phyloP scores from a whole-genome alignment of 805 yeast genomes.

The Suhomyces kilbournensis region DNA sequence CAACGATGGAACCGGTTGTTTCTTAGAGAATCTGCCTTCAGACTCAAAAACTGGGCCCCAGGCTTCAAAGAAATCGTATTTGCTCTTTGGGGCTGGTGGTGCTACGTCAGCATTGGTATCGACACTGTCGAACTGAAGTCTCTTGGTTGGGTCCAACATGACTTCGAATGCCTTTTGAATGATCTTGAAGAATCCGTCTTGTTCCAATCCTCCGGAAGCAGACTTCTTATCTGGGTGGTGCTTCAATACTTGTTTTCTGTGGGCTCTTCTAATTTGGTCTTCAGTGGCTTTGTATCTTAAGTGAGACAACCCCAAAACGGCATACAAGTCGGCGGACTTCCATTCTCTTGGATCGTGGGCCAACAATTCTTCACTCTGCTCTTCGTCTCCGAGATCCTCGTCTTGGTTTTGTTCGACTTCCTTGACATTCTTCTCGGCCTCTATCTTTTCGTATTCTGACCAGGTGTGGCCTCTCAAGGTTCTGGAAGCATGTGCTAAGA shows the following conservation, averaged over 20 bases:
- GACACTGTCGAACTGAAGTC: conserved; percentile 94
- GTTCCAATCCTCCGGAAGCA: conserved; percentile 81
- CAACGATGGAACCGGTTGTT: conserved; percentile 80
- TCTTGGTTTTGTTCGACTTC: conserved; percentile 59
- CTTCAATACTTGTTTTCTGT: conserved; percentile 92
- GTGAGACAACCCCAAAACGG: conserved; percentile 90
- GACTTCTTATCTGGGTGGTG: conserved; percentile 99
- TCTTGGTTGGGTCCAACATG: conserved; percentile 78
- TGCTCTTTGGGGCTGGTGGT: conserved; percentile 66
- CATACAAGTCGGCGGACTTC: conserved; percentile 95
- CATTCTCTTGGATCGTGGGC: conserved; percentile 96
- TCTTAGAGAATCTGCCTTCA: conserved; percentile 90
- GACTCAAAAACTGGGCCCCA: conserved; percentile 91
- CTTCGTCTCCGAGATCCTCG: conserved; percentile 73
- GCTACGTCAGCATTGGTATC: conserved; percentile 82
- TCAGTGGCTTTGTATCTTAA: conserved; percentile 88
- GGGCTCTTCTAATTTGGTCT: conserved; percentile 93
- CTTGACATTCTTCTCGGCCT: conserved; percentile 84
- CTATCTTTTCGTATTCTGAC: conserved; percentile 94
- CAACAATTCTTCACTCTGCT: conserved; percentile 65
- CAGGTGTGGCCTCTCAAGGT: conserved; percentile 95
- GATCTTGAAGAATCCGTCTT: conserved; percentile 96
- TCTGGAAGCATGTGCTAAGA: conserved; percentile 95
- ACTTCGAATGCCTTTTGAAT: conserved; percentile 96
- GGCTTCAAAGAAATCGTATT: conserved; percentile 83